phyloP scores from a whole-genome alignment of 2,329 filamentous ascomycete species.

The Xylaria sp. region DNA sequence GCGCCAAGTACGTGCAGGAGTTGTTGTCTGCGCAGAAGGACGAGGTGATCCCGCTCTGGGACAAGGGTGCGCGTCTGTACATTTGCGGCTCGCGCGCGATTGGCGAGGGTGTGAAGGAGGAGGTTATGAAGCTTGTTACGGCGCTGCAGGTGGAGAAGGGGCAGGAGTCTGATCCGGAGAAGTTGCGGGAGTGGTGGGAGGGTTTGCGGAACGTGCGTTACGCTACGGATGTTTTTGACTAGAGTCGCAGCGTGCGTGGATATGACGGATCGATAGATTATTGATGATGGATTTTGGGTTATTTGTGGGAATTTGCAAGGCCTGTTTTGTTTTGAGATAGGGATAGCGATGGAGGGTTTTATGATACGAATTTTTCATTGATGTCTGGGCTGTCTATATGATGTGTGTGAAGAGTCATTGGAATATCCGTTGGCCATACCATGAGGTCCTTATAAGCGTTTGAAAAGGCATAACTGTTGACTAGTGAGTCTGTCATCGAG shows the following conservation, averaged over 20 bases:
- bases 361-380: no score
- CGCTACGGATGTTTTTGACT: conserved; percentile 58
- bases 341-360: neutral
- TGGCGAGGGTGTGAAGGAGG: conserved; percentile 43
- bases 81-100: conserved; percentile 57
- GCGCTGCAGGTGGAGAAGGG: conserved; percentile 27
- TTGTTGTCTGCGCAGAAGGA: conserved; percentile 35
- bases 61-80: conserved; percentile 50
- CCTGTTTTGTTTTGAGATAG: neutral
- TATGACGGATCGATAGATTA: neutral
- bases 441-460: no score
- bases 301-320: neutral
- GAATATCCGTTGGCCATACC: no score
- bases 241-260: neutral
- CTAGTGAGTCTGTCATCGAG: no score
- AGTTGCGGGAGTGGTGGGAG: conserved; percentile 44
- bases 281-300: neutral
- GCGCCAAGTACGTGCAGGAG: conserved; percentile 46
- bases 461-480: no score
- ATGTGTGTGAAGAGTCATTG: no score
- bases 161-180: conserved; percentile 34
- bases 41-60: conserved; percentile 37
- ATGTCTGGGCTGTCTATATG: no score
- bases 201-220: conserved; percentile 50
- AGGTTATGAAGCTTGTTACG: conserved; percentile 34